Conservation (phyloP, 2,329 filamentous ascomycete species). For the Verticillium tricorpus region DNA sequence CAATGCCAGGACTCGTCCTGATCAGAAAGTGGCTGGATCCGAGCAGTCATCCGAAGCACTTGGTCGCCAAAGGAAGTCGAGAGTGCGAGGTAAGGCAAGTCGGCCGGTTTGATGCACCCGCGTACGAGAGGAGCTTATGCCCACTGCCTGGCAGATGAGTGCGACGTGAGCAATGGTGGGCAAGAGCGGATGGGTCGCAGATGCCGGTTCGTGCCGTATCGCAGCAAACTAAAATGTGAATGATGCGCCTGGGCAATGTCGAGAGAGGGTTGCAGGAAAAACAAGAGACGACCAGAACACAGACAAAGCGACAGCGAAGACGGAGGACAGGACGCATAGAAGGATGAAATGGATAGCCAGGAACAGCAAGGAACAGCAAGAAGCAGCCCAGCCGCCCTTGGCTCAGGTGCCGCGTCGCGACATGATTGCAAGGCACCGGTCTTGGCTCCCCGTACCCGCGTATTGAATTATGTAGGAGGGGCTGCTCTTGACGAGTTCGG, state of each 20-base stretch:
- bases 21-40: no score
- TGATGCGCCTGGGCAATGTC: background rate
- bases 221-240: background rate
- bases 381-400: background rate
- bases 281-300: background rate
- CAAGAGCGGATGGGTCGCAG: background rate
- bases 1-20: no score
- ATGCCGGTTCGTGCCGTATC: background rate
- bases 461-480: background rate
- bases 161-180: no score
- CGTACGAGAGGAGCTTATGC: no score
- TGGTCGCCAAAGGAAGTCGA: no score
- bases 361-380: background rate
- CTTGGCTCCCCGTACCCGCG: background rate
- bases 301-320: background rate
- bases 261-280: background rate
- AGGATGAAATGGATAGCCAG: background rate
- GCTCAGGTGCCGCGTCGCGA: background rate
- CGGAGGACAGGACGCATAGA: background rate
- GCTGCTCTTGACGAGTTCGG: background rate
- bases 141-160: no score
- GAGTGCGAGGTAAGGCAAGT: no score
- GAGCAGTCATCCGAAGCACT: background rate
- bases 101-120: no score
- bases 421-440: background rate